Base-by-base conservation (phyloP, 2,329 filamentous ascomycete genomes). In the Nothopassalora personata region DNA sequence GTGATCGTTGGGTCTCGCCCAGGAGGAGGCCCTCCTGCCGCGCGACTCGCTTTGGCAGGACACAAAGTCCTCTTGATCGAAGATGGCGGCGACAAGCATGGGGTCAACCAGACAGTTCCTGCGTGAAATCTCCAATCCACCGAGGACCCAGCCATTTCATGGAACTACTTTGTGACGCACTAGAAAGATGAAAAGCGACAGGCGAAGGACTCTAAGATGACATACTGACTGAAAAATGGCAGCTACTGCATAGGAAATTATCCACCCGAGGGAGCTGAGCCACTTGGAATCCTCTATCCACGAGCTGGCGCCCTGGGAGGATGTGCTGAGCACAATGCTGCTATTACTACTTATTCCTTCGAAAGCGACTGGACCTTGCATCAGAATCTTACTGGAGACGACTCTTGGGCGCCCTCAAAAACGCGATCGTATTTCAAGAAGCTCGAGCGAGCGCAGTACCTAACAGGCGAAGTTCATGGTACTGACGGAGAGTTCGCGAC, bases 81-180 rank as follows among this genome's bases (percentile, higher is more conserved):
- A 65, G 83, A 83, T 28, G 83, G 83, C 10, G 81, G 83, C 59
- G 84, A 86, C 65, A 23, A 48, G 11, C 78, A 83, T 61, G 80
- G 78, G n/a, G 69, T 75, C 60, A 79, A 82, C 67, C 80, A 83
- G 62, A 78, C 80, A 10, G 77, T 85, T 4, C 83, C 84, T 7
- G 78, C 81, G 1, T 78, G 82, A 66, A 78, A 80, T 23, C 77
- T 79, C 48, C 75, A 79, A 23, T 77, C 81, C 1, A 83, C 81
- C 7, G 82, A 86, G 65, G 81, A 85, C 60, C 75, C 76, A 31
- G 75, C 78, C 18, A 77, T 85, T 64, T 74, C 78, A 53, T 87
- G 84, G 84, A 81, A 85, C 70, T 87, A 83, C 72, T 87, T 81
- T 62, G 83, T 86, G n/a, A 79, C 79, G 46, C 85, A 87, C 70